Percentiles rank a stretch among this genome's conserved stretches.
phyloP scores from a whole-genome alignment of 768 basidiomycete species.

The Xerocomus spinulosus region DNA sequence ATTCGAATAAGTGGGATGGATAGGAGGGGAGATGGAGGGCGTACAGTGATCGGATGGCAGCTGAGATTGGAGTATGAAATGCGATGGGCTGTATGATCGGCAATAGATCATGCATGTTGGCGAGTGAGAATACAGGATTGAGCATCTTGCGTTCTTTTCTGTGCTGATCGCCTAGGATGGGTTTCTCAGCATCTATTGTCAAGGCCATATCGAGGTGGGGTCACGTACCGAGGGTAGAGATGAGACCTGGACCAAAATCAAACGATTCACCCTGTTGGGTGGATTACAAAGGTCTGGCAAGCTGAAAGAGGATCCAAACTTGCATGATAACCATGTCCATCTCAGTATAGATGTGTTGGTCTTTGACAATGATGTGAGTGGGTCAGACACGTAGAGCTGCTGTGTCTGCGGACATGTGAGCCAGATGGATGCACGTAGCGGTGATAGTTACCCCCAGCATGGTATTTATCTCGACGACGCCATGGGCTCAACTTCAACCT shows the following conservation, averaged over 20 bases:
- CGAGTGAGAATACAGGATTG: conserved; percentile 31
- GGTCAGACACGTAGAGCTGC: conserved; percentile 36
- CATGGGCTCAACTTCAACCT: too few relatives aligned
- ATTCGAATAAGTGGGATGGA: neutral
- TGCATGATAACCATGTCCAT: conserved; percentile 33
- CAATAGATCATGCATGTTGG: conserved; percentile 29
- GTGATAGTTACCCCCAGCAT: conserved; percentile 29
- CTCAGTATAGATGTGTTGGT: conserved; percentile 35
- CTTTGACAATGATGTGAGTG: conserved; percentile 36
- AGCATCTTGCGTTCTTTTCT: conserved; percentile 32
- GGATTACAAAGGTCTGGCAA: neutral
- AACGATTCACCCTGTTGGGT: conserved; percentile 21
- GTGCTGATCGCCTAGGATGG: conserved; percentile 25
- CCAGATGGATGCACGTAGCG: neutral
- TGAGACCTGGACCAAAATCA: conserved; percentile 36
- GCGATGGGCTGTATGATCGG: conserved; percentile 34
- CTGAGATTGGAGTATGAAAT: conserved; percentile 13
- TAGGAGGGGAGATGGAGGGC: neutral
- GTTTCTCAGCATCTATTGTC: too few relatives aligned
- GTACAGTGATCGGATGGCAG: conserved; percentile 23
- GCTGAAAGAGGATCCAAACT: neutral
- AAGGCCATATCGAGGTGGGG: too few relatives aligned
- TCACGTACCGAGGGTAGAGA: conserved; percentile 34
- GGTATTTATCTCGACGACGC: conserved; percentile 32
- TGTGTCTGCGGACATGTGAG: conserved; percentile 13